Conservation (phyloP, 108 stramenopile genomes). For the Aurantiochytrium sp. region DNA sequence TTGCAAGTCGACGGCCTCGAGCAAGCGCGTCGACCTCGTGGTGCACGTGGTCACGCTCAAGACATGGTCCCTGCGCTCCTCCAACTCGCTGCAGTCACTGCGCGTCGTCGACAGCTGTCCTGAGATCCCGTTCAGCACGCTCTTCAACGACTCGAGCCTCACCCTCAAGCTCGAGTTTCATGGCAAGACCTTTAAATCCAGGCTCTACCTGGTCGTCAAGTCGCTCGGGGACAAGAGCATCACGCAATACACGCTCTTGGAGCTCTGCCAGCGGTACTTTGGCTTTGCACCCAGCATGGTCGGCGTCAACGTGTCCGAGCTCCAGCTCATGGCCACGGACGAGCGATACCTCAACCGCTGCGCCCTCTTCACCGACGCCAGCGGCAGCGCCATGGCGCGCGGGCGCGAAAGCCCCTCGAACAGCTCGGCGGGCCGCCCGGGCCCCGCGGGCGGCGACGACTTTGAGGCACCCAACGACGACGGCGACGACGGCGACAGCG, state of each 20-base stretch:
- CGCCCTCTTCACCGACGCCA: neutral
- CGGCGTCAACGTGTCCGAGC: neutral
- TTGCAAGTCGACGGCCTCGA: neutral
- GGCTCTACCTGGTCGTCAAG: neutral
- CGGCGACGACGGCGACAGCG: neutral
- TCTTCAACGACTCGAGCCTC: neutral
- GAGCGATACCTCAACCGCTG: neutral
- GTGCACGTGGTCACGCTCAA: neutral
- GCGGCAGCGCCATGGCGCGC: too few species aligned
- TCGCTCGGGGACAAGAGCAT: neutral
- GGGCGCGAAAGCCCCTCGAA: neutral
- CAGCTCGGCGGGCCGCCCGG: neutral
- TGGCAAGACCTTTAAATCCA: neutral
- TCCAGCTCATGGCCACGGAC: constrained; percentile 2
- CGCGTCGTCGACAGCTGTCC: neutral
- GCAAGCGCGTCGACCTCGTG: neutral
- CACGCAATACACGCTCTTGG: neutral
- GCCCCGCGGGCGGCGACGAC: neutral
- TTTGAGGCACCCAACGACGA: neutral
- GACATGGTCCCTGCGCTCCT: neutral
- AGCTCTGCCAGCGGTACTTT: neutral
- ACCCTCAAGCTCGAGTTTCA: constrained; percentile 24
- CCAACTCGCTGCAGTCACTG: neutral
- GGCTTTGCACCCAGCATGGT: neutral
- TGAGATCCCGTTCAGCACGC: neutral